Evolutionary conservation across 805 yeast genomes (phyloP).

Genomic region (Kluyveromyces nonfermentans): DNA sequence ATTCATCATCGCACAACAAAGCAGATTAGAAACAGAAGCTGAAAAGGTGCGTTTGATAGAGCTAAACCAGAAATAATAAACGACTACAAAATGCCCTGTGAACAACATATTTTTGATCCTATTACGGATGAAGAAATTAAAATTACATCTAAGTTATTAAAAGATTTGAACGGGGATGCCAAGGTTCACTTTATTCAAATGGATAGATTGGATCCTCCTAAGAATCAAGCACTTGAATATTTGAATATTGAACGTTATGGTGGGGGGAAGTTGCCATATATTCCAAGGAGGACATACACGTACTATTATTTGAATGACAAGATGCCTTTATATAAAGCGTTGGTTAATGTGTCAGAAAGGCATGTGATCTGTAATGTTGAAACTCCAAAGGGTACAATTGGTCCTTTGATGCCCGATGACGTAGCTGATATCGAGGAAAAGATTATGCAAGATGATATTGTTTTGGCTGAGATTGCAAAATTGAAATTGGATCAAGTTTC

Average conservation of each 20-base stretch:
- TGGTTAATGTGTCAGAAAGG: conserved; percentile 54
- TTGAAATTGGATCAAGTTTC: conserved; percentile 46
- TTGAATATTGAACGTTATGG: conserved; percentile 59
- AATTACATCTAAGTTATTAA: conserved; percentile 49
- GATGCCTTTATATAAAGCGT: conserved; percentile 55
- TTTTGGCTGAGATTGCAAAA: conserved; percentile 56
- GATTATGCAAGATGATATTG: conserved; percentile 45
- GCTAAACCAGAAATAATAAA: background rate
- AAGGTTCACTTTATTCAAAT: conserved; percentile 57
- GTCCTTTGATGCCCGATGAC: conserved; percentile 66
- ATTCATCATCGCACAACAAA: too few relatives aligned
- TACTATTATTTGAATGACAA: conserved; percentile 52
- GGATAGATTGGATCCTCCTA: conserved; percentile 73
- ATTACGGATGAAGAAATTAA: conserved; percentile 50
- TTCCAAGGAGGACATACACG: conserved; percentile 59
- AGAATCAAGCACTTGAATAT: conserved; percentile 56
- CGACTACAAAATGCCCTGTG: conserved; percentile 2
- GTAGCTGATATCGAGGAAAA: conserved; percentile 43
- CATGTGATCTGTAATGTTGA: conserved; percentile 49
- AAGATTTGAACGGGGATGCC: conserved; percentile 43
- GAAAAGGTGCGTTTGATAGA: background rate
- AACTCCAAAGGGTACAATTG: conserved; percentile 54
- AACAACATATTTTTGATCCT: conserved; percentile 49
- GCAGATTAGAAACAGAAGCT: too few relatives aligned
- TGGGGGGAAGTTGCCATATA: conserved; percentile 39